phyloP scores from a whole-genome alignment of 2,329 filamentous ascomycete species.

The Scolecobasidium constrictum region DNA sequence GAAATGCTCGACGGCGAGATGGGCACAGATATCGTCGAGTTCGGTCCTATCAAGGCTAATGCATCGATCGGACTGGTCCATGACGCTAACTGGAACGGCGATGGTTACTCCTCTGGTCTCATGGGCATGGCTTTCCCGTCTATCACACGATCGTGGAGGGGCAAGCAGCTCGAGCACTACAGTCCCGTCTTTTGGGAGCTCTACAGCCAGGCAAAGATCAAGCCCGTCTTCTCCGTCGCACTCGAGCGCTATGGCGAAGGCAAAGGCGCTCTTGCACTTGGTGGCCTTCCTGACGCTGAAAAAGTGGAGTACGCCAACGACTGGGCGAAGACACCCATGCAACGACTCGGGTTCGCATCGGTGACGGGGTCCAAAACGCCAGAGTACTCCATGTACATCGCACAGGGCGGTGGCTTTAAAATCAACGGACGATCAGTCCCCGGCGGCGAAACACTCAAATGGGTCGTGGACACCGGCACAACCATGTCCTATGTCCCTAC shows the following conservation, averaged over 20 bases:
- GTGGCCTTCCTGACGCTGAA: conserved; percentile 7
- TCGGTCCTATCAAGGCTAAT: conserved; percentile 6
- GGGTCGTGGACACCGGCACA: conserved; percentile 8
- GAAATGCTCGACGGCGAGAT: conserved; percentile 7
- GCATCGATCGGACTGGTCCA: conserved; percentile 8
- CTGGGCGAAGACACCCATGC: conserved; percentile 6
- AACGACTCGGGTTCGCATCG: neutral
- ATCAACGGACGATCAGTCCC: neutral
- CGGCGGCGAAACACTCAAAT: neutral
- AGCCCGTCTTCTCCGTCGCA: conserved; percentile 8
- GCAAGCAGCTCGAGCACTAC: neutral
- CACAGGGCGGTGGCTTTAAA: conserved; percentile 1
- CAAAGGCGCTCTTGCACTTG: conserved; percentile 8
- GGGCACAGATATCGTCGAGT: conserved; percentile 7
- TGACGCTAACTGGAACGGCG: conserved; percentile 8
- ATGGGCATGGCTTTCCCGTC: conserved; percentile 10
- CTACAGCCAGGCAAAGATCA: conserved; percentile 3
- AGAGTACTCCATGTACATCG: conserved; percentile 4
- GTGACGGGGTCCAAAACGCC: neutral
- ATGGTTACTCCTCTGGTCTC: conserved; percentile 8
- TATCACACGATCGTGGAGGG: conserved; percentile 1
- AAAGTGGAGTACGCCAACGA: conserved; percentile 3
- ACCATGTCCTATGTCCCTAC: conserved; percentile 8
- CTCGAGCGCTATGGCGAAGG: conserved; percentile 6
- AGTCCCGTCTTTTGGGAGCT: conserved; percentile 6